Conservation (phyloP, 2,329 filamentous ascomycete species). For the Penicillium sclerotigenum region DNA sequence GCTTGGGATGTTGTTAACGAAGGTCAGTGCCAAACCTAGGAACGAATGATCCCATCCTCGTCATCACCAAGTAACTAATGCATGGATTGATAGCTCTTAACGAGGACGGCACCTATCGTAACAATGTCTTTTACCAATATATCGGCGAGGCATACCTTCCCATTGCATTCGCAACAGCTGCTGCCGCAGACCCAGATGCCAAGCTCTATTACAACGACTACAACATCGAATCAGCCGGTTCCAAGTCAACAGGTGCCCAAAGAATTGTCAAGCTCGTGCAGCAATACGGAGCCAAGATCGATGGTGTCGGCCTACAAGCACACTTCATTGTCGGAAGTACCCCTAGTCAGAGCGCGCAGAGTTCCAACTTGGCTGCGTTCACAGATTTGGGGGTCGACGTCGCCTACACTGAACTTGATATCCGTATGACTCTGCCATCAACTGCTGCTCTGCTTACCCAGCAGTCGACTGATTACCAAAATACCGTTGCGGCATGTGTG, state of each 20-base stretch:
- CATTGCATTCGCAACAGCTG: slow-evolving; percentile 47
- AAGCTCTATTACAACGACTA: slow-evolving; percentile 49
- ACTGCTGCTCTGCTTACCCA: slow-evolving; percentile 26
- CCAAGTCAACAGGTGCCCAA: slow-evolving; percentile 36
- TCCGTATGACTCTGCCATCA: slow-evolving; percentile 43
- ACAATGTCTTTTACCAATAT: slow-evolving; percentile 41
- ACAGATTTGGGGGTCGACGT: slow-evolving; percentile 41
- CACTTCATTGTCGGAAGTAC: slow-evolving; percentile 42
- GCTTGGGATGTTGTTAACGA: slow-evolving; percentile 44
- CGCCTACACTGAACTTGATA: slow-evolving; percentile 49
- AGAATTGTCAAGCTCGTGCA: slow-evolving; percentile 41
- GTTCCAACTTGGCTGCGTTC: slow-evolving; percentile 39
- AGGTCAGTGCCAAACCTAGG: slow-evolving; percentile 14
- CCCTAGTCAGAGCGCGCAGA: slow-evolving; percentile 40
- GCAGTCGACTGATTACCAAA: slow-evolving; percentile 34
- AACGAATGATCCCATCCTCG: not conserved
- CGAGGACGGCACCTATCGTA: slow-evolving; percentile 47
- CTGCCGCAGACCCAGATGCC: slow-evolving; percentile 57
- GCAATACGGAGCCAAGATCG: slow-evolving; percentile 43
- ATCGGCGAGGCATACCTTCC: slow-evolving; percentile 47
- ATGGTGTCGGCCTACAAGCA: slow-evolving; percentile 49
- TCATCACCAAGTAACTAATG: not conserved
- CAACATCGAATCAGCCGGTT: slow-evolving; percentile 40
- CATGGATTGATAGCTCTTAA: slow-evolving; percentile 33
- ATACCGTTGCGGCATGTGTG: slow-evolving; percentile 32